These are phyloP conservation scores for Corymbia citriodora DNA, from an alignment of 441 rosid genomes.

Conservation along the genomic window DNA sequence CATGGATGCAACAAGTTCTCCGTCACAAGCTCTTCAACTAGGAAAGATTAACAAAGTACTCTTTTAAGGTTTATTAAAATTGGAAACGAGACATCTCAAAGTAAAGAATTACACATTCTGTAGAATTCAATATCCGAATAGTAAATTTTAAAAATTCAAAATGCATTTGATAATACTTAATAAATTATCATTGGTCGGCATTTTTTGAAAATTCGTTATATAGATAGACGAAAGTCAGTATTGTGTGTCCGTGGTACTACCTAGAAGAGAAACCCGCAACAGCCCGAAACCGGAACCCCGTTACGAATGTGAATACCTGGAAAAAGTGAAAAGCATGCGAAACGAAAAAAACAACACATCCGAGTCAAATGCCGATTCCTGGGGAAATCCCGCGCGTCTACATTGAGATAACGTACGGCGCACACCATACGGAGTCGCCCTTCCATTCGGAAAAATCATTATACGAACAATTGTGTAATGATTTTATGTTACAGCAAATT, in stretches of 20 bases:
- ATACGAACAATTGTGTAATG: background rate
- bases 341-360: background rate
- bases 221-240: background rate
- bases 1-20: background rate
- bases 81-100: background rate
- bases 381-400: background rate
- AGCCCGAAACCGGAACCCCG: background rate
- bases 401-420: background rate
- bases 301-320: background rate
- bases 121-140: background rate
- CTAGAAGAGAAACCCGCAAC: background rate
- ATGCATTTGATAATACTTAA: background rate
- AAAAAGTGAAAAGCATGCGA: background rate
- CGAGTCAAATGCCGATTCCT: background rate
- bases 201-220: background rate
- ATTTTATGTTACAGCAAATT: no score
- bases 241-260: background rate
- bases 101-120: rapidly evolving
- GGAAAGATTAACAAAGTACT: background rate
- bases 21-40: background rate
- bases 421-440: background rate
- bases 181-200: background rate
- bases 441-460: background rate
- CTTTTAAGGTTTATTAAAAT: background rate
- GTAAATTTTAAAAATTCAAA: background rate